Conservation (phyloP, 202 grass and related monocot genomes). For the Dendrocalamus latiflorus region DNA sequence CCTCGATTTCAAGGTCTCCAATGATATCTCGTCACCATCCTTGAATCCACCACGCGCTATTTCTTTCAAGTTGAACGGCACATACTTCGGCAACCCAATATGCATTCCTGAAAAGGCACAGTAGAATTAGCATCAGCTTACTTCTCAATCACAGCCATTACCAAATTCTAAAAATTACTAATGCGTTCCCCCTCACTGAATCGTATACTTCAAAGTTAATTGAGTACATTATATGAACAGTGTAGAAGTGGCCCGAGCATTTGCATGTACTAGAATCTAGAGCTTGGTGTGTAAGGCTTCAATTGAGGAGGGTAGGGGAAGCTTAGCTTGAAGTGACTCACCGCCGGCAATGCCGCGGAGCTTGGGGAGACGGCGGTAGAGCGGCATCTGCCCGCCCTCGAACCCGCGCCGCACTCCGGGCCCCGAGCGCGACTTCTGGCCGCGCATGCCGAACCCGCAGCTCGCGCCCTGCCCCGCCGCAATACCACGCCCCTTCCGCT, state of each 20-base stretch:
- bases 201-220: neutral
- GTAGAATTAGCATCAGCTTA: constrained; percentile 14
- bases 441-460: constrained; percentile 88
- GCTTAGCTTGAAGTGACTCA: constrained; percentile 24
- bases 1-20: constrained; percentile 69
- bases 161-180: neutral
- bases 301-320: neutral
- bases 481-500: constrained; percentile 88
- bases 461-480: constrained; percentile 90
- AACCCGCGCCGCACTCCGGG: constrained; percentile 86
- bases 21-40: constrained; percentile 86
- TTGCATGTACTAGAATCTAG: neutral
- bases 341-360: constrained; percentile 89
- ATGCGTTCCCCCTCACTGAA: neutral
- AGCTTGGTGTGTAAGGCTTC: neutral
- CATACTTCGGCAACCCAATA: constrained; percentile 81
- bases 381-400: constrained; percentile 95
- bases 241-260: neutral
- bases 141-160: neutral
- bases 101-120: constrained; percentile 71
- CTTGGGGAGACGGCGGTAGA: constrained; percentile 92
- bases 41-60: constrained; percentile 69
- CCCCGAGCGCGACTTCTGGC: constrained; percentile 89
- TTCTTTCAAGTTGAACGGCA: constrained; percentile 87
- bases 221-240: neutral